These are phyloP conservation scores for Daldinia concentrica DNA, from an alignment of 495 filamentous ascomycete genomes.

Conservation along the genomic window DNA sequence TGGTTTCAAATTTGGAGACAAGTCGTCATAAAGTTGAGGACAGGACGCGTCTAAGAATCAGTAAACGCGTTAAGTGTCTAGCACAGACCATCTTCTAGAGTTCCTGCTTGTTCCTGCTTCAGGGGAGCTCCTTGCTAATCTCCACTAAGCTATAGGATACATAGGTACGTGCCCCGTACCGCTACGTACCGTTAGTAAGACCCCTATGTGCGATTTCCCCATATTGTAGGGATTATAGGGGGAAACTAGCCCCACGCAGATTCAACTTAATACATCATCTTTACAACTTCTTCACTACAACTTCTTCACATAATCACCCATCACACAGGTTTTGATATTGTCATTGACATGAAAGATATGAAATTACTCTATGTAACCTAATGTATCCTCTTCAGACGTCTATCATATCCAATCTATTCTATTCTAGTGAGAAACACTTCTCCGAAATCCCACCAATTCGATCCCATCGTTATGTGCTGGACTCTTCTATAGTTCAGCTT, in stretches of 20 bases:
- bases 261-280: neutral
- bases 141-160: slow-evolving; percentile 6
- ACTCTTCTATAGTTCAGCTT: slow-evolving; percentile 27
- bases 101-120: neutral
- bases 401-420: neutral
- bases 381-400: neutral
- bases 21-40: slow-evolving; percentile 7
- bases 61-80: slow-evolving; percentile 38
- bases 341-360: neutral
- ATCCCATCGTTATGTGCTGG: neutral
- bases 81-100: slow-evolving; percentile 24
- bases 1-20: neutral
- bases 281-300: neutral
- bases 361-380: neutral
- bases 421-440: neutral
- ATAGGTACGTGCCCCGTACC: neutral
- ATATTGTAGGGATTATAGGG: neutral
- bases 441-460: no score
- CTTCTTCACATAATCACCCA: neutral
- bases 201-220: neutral
- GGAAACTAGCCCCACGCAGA: neutral
- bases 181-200: neutral
- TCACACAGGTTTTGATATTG: neutral
- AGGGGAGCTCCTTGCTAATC: slow-evolving; percentile 8
- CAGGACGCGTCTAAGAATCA: slow-evolving; percentile 27